Evolutionary conservation across 352 stramenopile genomes (phyloP), one percentile per base, ranked within the genome.

Genomic region (Aphanomyces invadans): DNA sequence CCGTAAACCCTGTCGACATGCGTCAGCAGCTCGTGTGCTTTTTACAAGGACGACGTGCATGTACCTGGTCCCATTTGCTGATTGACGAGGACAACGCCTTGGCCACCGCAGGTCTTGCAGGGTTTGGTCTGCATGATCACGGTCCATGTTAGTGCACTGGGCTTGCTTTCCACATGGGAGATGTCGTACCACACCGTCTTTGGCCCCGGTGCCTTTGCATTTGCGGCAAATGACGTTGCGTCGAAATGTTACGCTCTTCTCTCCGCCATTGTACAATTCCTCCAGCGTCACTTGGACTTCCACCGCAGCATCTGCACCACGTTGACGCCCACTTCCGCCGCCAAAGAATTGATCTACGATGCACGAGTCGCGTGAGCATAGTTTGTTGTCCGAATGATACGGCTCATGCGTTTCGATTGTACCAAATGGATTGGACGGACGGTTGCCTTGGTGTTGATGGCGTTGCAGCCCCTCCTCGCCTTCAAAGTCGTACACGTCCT

Each of bases 401-500:
- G 33, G 3, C 2, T 31, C 25, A n/a, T 7, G 25, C 5, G 11
- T 12, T 38, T 31, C 21, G 26, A 39, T 26, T 2, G 4, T 60
- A 63, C 57, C 86, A 60, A 92, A 92, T 2, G 82, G 83, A 46
- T 78, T 90, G 39, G 79, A 67, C 25, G 73, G 74, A 15, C 77
- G 74, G 5, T 77, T 76, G 0, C 68, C 70, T 33, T 74, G 74
- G 53, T 92, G 75, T 45, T 89, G 77, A 17, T 92, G 81, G 4
- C 74, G 77, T 59, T 95, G 77, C 7, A 97, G 74, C 1, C 88
- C 90, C 53, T 92, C 87, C 62, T 96, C 82, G 11, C 92, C 92
- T 73, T 96, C 95, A 39, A 97, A 74, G 67, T 98, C 92, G 76
- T 97, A 97, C 53, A 91, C 81, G 65, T 97, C 78, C 15, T 89